Conservation (phyloP, 148 eudicot species). For the Euryodendron excelsum region DNA sequence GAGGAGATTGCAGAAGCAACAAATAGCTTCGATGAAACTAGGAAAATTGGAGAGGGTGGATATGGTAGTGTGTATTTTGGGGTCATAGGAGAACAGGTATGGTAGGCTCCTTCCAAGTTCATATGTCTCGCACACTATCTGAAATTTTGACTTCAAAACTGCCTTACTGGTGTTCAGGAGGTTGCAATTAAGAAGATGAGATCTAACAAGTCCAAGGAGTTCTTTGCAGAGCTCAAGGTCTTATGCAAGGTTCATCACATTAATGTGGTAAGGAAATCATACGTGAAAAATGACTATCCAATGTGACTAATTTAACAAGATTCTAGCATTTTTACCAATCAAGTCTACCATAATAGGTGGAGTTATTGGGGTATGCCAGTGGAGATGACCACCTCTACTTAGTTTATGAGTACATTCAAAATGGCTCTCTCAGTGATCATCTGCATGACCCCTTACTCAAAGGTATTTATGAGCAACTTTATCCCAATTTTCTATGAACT, state of each 20-base stretch:
- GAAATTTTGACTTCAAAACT: no score
- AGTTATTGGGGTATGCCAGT: conserved; percentile 51
- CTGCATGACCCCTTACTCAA: conserved; percentile 49
- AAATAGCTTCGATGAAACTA: conserved; percentile 32
- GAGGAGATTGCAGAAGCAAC: conserved; percentile 50
- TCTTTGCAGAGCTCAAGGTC: conserved; percentile 53
- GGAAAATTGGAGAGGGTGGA: conserved; percentile 50
- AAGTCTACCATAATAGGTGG: conserved; percentile 29
- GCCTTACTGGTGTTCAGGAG: conserved; percentile 23
- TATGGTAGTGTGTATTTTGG: conserved; percentile 50
- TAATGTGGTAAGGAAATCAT: conserved; percentile 39
- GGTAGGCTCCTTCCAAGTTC: neutral
- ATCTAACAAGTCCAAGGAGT: conserved; percentile 53
- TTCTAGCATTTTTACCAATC: neutral
- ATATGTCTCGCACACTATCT: neutral
- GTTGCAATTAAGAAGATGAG: conserved; percentile 57
- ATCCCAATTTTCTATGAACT: neutral
- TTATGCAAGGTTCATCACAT: conserved; percentile 52
- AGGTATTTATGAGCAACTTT: conserved; percentile 19
- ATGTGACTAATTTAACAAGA: neutral
- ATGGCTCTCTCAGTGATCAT: conserved; percentile 49
- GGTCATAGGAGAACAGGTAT: conserved; percentile 39
- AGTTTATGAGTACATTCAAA: conserved; percentile 41
- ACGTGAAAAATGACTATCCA: neutral
- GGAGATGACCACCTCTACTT: conserved; percentile 54